These are phyloP conservation scores for Hypoxylon fuscum DNA, from an alignment of 495 filamentous ascomycete species.

Conservation along the genomic window DNA sequence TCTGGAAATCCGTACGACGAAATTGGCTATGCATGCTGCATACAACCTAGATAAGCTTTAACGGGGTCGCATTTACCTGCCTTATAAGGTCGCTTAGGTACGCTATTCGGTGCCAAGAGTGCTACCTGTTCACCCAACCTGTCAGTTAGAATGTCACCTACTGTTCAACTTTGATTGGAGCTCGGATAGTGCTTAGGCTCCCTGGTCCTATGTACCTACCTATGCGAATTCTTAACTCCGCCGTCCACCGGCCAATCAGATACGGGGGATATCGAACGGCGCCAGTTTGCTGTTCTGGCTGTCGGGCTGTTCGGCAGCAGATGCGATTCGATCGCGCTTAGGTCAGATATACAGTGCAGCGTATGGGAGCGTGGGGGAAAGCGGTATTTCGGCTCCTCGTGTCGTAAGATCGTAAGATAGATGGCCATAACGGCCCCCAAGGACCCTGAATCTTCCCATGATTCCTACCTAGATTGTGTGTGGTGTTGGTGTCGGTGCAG, in stretches of 20 bases:
- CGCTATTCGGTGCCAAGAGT: not conserved
- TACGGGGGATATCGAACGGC: not conserved
- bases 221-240: not conserved
- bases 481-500: not conserved
- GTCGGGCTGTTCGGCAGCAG: not conserved
- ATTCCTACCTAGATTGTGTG: not conserved
- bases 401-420: not conserved
- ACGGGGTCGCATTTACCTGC: not conserved
- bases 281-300: not conserved
- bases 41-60: not conserved
- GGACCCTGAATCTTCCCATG: not conserved
- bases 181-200: not conserved
- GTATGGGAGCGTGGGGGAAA: not conserved
- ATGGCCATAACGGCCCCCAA: not conserved
- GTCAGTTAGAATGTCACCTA: not conserved
- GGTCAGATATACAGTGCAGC: not conserved
- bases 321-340: not conserved
- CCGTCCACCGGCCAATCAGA: not conserved
- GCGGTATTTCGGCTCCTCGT: not conserved
- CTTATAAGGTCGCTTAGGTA: not conserved
- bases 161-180: not conserved
- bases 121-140: not conserved
- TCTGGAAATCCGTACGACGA: not conserved
- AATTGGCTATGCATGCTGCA: not conserved
- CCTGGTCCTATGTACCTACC: too few species aligned